Base-by-base conservation (phyloP, 345 rosid species). In the Populus simonii region DNA sequence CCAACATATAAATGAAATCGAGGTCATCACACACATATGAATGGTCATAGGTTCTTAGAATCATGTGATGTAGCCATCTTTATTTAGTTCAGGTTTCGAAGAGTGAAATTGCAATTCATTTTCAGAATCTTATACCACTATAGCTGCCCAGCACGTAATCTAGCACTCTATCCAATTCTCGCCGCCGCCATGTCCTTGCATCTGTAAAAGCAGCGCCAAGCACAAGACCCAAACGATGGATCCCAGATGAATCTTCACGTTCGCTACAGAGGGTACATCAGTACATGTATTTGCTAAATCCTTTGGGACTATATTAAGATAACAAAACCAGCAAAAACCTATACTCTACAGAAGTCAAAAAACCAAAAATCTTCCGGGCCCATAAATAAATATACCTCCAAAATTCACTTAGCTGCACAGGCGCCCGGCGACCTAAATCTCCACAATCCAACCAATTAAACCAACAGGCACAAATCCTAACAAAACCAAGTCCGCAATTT, bases 361-460 rank as follows among this genome's bases (percentile, higher is more conserved):
- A 53, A 31, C 17, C 27, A 57, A 72, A 55, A 7, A 68, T 16
- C 68, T 61, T 41, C 45, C 31, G 20, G 5, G 4, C 18, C 55
- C 65, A 43, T 29, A 70, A 41, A 77, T 22, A 15, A 13, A 47
- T 47, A 15, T 47, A 13, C 35, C 20, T 55, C 16, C n/a, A 13
- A 35, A 43, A 43, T 11, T 16, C 45, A 63, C 70, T 31, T n/a
- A 59, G 29, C 13, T 59, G 12, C 25, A 59, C 5, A 11, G 65
- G 5, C 5, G 65, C 45, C 45, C 4, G 45, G 45, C 71, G 33
- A 49, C 51, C 45, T 47, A 22, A 15, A 74, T 51, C 18, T 39
- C 59, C 65, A 66, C 33, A 53, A 70, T 41, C 59, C 70, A 68
- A 74, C 59, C 41, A 72, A 67, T n/a, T 36, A 55, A 53, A 27